Evolutionary conservation across 2,329 filamentous ascomycete species (phyloP), one percentile per base, ranked within the genome.

Genomic region (Fusarium napiforme): DNA sequence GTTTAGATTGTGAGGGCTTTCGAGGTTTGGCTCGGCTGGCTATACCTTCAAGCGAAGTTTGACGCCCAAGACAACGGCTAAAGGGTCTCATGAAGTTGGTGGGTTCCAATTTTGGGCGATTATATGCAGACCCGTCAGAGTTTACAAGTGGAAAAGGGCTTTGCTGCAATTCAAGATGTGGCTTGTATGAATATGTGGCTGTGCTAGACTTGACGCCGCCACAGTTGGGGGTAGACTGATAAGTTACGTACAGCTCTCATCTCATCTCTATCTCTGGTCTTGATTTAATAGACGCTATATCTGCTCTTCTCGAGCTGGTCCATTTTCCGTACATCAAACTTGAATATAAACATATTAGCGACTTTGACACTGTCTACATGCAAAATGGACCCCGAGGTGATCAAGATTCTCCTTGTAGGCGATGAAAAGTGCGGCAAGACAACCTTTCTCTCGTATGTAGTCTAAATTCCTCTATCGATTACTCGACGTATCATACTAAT

Each of bases 371-470:
- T 30, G 23, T 47, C 18, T 26, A 16, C 19, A 56, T 42, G 19
- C n/a, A 60, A 28, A 15, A 88, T 88, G 85, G 86, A 89, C 58
- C 74, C 82, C 42, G 80, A 86, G 61, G 82, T 82, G 55, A 82
- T 90, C 75, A 88, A 83, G n/a, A 82, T 91, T 19, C 79, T 91
- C 34, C 79, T 91, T 26, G 81, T 91, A n/a, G 89, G 89, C 37
- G 89, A 91, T 79, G 84, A 87, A 67, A 84, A 84, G 76, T 88
- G 88, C 71, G 89, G 89, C 61, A 91, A 91, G 80, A 89, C 88
- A 28, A 89, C 86, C 2, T 90, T 91, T 78, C 78, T 91, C 76
- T 89, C 89, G 89, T 91, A 77, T 72, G 89, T 85, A 75, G 34
- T 68, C 65, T 39, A 53, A 64, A 60, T 26, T 67, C 66, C 40